phyloP scores from a whole-genome alignment of 2,329 filamentous ascomycete genomes.

The Chaetomium globosum region DNA sequence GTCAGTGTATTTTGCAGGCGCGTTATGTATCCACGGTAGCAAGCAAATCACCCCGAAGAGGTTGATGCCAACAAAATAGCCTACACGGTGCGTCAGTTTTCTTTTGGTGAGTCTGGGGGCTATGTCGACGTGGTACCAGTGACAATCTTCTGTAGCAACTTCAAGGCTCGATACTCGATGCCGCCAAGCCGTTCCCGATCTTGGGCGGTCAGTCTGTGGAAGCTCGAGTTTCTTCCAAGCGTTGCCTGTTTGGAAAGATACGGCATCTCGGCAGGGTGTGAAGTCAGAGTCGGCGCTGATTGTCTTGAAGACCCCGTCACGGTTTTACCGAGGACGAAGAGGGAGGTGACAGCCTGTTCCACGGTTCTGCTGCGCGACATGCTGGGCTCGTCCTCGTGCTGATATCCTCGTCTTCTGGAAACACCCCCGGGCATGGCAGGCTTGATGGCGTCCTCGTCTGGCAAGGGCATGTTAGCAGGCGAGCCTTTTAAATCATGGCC shows the following conservation, averaged over 20 bases:
- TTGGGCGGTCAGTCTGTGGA: slow-evolving; percentile 77
- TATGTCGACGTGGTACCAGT: slow-evolving; percentile 18
- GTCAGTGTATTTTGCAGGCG: slow-evolving; percentile 46
- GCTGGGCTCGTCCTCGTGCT: slow-evolving; percentile 1
- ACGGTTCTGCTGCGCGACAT: slow-evolving; percentile 9
- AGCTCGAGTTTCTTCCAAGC: slow-evolving; percentile 51
- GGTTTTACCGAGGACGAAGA: slow-evolving; percentile 16
- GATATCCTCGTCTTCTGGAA: slow-evolving; percentile 1
- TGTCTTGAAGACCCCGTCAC: not conserved
- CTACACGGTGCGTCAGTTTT: slow-evolving; percentile 36
- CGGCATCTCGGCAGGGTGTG: not conserved
- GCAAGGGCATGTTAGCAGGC: not conserved
- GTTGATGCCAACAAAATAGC: slow-evolving; percentile 51
- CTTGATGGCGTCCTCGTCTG: slow-evolving; percentile 14
- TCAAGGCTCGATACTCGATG: slow-evolving; percentile 90
- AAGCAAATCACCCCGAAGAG: slow-evolving; percentile 53
- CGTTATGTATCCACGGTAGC: slow-evolving; percentile 51
- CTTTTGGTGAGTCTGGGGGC: not conserved
- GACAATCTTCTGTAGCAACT: slow-evolving; percentile 52
- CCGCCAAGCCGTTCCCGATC: slow-evolving; percentile 93
- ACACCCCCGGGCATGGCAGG: not conserved
- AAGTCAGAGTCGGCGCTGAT: not conserved
- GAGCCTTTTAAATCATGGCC: not conserved
- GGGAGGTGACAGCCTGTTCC: slow-evolving; percentile 7
- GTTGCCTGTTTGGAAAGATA: slow-evolving; percentile 13